Evolutionary conservation across 257 asterid genomes (phyloP).

Genomic region (Pogostemon cablin): DNA sequence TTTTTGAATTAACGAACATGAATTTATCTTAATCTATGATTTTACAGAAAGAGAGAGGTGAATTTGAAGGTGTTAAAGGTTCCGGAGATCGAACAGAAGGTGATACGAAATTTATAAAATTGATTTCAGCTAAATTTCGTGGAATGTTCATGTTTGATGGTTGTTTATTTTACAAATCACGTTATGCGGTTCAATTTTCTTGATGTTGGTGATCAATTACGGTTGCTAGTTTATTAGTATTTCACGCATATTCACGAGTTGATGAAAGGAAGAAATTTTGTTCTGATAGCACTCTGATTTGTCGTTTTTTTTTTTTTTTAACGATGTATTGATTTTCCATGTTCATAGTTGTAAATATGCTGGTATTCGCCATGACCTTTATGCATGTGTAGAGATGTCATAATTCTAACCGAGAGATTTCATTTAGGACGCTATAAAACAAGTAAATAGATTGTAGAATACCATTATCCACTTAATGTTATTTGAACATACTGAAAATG

Average conservation of each 20-base stretch:
- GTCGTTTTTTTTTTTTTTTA: neutral
- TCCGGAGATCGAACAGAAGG: constrained; percentile 99
- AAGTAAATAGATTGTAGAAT: neutral
- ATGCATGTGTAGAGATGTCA: constrained; percentile 15
- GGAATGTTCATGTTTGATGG: constrained; percentile 9
- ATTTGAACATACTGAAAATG: neutral
- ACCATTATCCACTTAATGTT: neutral
- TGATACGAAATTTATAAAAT: constrained; percentile 25
- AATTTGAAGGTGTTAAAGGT: constrained; percentile 95
- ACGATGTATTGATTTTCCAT: neutral
- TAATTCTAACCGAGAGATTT: neutral
- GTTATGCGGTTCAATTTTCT: constrained; percentile 18
- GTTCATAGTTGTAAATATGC: constrained; percentile 8
- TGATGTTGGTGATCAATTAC: neutral
- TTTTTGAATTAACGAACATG: neutral
- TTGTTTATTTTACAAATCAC: neutral
- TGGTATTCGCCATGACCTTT: constrained; percentile 8
- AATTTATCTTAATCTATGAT: neutral
- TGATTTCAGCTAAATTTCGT: constrained; percentile 25
- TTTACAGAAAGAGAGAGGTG: constrained; percentile 96
- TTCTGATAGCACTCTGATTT: neutral
- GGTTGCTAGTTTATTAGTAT: constrained; percentile 14
- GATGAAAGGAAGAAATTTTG: neutral
- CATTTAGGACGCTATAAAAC: neutral
- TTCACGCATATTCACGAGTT: constrained; percentile 9